Conservation (phyloP, 2,329 filamentous ascomycete genomes). For the Aspergillus proliferans region DNA sequence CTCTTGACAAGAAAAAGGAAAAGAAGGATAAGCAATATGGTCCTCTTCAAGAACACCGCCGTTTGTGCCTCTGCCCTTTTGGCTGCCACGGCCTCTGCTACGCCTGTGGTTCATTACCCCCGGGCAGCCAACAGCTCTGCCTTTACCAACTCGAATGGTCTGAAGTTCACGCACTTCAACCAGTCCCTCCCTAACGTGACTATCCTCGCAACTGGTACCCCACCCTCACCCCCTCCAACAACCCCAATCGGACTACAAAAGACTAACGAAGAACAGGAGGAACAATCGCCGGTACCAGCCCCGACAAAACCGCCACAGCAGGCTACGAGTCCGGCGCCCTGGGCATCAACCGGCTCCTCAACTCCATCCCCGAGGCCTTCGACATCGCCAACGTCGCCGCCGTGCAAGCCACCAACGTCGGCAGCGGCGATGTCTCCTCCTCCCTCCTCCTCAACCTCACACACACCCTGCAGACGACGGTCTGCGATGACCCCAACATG, state of each 20-base stretch:
- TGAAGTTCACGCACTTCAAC: constrained; percentile 22
- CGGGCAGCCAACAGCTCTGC: constrained; percentile 13
- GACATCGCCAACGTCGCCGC: constrained; percentile 22
- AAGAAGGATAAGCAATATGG: background rate
- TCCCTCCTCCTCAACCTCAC: constrained; percentile 17
- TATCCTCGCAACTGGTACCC: constrained; percentile 17
- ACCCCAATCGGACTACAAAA: background rate
- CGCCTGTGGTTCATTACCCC: constrained; percentile 13
- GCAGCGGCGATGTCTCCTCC: constrained; percentile 19
- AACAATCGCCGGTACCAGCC: constrained; percentile 20
- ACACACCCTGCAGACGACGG: constrained; percentile 12
- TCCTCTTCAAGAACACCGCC: constrained; percentile 12
- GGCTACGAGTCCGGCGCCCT: constrained; percentile 20
- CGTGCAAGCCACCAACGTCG: constrained; percentile 22
- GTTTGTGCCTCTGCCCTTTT: constrained; percentile 13
- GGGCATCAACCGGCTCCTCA: constrained; percentile 18
- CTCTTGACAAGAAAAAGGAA: no score
- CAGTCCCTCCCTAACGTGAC: constrained; percentile 20
- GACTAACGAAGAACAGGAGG: constrained; percentile 9
- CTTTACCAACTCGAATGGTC: constrained; percentile 19
- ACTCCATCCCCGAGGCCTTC: constrained; percentile 20
- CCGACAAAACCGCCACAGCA: constrained; percentile 20
- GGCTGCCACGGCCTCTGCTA: constrained; percentile 14
- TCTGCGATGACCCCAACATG: constrained; percentile 20
- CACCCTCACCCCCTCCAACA: background rate